Evolutionary conservation across 768 basidiomycete species (phyloP), one percentile per base, ranked within the genome.

Genomic region (Psilocybe subaeruginosa): DNA sequence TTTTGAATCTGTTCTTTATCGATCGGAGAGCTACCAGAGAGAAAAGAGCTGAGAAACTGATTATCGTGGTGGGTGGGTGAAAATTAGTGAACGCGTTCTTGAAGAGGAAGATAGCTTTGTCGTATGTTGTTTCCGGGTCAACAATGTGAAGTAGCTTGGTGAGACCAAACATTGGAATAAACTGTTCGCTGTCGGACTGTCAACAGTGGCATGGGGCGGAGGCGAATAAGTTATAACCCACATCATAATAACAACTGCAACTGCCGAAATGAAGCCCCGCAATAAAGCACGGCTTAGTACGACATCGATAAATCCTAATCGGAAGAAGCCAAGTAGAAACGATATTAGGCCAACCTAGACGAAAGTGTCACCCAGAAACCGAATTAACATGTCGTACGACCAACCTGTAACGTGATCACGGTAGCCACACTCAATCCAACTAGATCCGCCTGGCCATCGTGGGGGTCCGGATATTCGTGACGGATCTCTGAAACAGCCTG

Each of bases 271-370:
- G 70, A 97, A 96, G 2, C 95, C 95, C 30, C 92, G 84, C 57
- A 97, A 80, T 12, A 97, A 80, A 3, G 95, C 93, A 55, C 94
- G 88, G 67, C 92, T 94, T 30, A 98, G 82, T 4, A 97, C 91
- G 11, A 97, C 95, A 71, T 98, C 96, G 56, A 97, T 86, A 74
- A 97, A 97, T 2, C 95, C 95, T 8, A 98, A 80, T 27, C 94
- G 83, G 70, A 96, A 89, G 67, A 97, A 85, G 2, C 96, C 96
- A 31, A 97, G 81, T 27, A 91, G 72, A 61, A 93, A 94, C 0
- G 93, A 89, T 64, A 97, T 90, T 33, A 96, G 66, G 41, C 95
- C 95, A 65, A 89, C 91, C 91, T 93, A 63, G 4, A 11, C 23
- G 41, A 14, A 17, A 27, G 8, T 23, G 16, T 35, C 52, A 39